These are phyloP conservation scores for Wickerhamomyces kurtzmanii DNA, from an alignment of 805 yeast genomes.

Conservation along the genomic window DNA sequence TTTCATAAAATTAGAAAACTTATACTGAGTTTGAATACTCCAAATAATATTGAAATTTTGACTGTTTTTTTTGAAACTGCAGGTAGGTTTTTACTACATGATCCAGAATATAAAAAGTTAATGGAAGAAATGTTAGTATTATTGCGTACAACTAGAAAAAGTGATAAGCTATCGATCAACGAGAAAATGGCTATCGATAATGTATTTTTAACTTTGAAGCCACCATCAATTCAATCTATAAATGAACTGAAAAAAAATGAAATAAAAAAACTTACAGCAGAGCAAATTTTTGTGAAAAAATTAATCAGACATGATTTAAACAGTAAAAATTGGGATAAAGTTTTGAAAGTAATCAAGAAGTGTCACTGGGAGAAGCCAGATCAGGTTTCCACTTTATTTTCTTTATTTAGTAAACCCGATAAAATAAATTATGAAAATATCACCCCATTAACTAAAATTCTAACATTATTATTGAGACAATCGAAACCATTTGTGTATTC, in stretches of 20 bases:
- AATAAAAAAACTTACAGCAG: constrained; percentile 23
- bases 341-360: constrained; percentile 27
- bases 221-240: constrained; percentile 34
- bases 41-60: constrained; percentile 59
- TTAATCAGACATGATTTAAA: constrained; percentile 44
- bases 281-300: constrained; percentile 36
- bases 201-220: constrained; percentile 42
- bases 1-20: constrained; percentile 65
- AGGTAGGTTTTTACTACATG: constrained; percentile 54
- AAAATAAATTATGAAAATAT: constrained; percentile 50
- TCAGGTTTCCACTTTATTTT: constrained; percentile 22
- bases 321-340: constrained; percentile 19
- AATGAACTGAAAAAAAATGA: constrained; percentile 12
- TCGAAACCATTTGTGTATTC: constrained; percentile 30
- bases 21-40: constrained; percentile 38
- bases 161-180: constrained; percentile 37
- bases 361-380: constrained; percentile 36
- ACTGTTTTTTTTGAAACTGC: constrained; percentile 64
- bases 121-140: constrained; percentile 58
- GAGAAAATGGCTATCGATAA: constrained; percentile 52
- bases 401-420: constrained; percentile 49
- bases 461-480: constrained; percentile 23
- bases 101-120: constrained; percentile 42
- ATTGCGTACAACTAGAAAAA: constrained; percentile 38
- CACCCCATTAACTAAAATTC: constrained; percentile 34